Percentiles rank a stretch among this genome's conserved stretches.
Conservation (phyloP, 1,284 basidiomycete genomes). For the Stereum hirsutum region DNA sequence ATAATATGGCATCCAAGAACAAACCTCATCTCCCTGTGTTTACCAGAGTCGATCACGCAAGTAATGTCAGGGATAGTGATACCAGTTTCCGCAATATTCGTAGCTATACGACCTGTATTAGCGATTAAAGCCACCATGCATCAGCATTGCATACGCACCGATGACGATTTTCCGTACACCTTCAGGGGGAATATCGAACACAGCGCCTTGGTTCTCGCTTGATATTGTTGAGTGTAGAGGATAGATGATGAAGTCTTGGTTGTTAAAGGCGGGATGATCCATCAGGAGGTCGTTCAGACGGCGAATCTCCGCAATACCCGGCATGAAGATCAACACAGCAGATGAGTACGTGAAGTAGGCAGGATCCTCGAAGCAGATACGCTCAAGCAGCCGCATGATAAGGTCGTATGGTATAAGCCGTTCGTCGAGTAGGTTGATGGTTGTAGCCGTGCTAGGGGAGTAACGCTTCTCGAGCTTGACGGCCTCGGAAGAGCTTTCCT, state of each 20-base stretch:
- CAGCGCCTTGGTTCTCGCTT: slow-evolving; percentile 83
- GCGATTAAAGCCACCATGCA: slow-evolving; percentile 1
- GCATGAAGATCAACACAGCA: slow-evolving; percentile 91
- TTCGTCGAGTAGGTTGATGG: slow-evolving; percentile 86
- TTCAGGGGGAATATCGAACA: slow-evolving; percentile 79
- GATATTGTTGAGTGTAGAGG: slow-evolving; percentile 93
- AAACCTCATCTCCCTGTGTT: slow-evolving; percentile 88
- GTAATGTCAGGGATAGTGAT: slow-evolving; percentile 98
- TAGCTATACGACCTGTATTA: slow-evolving; percentile 44
- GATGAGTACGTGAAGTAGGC: slow-evolving; percentile 56
- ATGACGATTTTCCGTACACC: slow-evolving; percentile 91
- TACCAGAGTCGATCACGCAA: slow-evolving; percentile 94
- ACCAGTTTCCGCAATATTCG: slow-evolving; percentile 77
- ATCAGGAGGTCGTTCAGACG: slow-evolving; percentile 77
- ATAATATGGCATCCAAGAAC: too few relatives aligned
- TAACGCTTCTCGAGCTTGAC: slow-evolving; percentile 68
- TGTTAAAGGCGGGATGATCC: slow-evolving; percentile 72
- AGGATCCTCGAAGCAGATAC: slow-evolving; percentile 70
- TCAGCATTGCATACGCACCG: slow-evolving; percentile 33
- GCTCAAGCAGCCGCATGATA: slow-evolving; percentile 80
- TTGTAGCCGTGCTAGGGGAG: slow-evolving; percentile 63
- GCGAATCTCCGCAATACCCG: slow-evolving; percentile 89
- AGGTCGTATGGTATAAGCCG: slow-evolving; percentile 87
- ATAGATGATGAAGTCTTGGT: slow-evolving; percentile 67
- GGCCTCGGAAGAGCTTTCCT: slow-evolving; percentile 33